Conservation (phyloP, 2,329 filamentous ascomycete genomes). For the Mariannaea sp. region DNA sequence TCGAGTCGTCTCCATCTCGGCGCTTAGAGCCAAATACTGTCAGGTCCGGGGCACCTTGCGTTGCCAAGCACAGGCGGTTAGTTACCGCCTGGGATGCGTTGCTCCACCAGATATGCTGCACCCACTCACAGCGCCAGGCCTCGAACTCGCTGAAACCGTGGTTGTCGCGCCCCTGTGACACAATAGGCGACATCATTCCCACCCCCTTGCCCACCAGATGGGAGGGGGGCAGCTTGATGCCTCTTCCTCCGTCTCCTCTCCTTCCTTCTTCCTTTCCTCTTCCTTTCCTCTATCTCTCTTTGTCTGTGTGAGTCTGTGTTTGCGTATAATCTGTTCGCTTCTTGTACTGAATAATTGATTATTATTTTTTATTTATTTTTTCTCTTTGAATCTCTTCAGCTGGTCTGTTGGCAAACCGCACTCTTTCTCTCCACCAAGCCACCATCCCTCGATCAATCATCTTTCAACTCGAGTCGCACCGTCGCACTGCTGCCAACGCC, state of each 20-base stretch:
- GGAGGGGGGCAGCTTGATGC: too few relatives aligned
- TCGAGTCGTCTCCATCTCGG: conserved; percentile 4
- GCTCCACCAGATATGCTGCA: too few relatives aligned
- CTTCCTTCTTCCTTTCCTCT: conserved; percentile 3
- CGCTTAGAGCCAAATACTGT: background rate
- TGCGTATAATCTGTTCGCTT: conserved; percentile 28
- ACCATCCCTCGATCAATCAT: too few relatives aligned
- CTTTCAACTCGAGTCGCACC: too few relatives aligned
- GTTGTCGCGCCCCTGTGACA: conserved; percentile 33
- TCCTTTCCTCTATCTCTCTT: conserved; percentile 2
- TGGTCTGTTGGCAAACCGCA: conserved; percentile 11
- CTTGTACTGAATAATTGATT: background rate
- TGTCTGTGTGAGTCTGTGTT: too few relatives aligned
- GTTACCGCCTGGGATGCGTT: too few relatives aligned
- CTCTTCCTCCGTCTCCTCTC: background rate
- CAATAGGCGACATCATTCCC: too few relatives aligned
- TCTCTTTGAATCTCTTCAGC: conserved; percentile 8
- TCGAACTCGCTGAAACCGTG: conserved; percentile 37
- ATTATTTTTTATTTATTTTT: background rate
- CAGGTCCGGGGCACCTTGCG: too few relatives aligned
- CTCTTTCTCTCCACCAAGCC: too few relatives aligned
- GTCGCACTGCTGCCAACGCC: background rate
- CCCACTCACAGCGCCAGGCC: conserved; percentile 26
- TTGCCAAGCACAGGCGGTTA: too few relatives aligned
- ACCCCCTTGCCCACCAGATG: too few relatives aligned